Evolutionary conservation across 169 alveolate species (phyloP).

Genomic region (Plasmodium relictum): DNA sequence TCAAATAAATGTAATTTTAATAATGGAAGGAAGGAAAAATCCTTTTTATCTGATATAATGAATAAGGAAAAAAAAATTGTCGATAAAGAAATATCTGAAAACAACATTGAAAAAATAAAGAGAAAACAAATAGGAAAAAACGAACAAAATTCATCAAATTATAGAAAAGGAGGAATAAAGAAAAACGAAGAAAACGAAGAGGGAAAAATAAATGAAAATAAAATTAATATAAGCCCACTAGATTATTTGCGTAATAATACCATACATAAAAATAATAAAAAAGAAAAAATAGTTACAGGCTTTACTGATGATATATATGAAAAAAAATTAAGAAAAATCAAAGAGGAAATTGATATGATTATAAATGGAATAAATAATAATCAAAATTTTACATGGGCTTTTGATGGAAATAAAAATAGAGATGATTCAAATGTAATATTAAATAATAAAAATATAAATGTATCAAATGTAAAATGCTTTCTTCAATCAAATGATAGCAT

Average conservation of each 20-base stretch:
- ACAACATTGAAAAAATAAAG: neutral
- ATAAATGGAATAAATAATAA: conserved; percentile 64
- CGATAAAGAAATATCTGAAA: neutral
- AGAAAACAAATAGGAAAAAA: neutral
- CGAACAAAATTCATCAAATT: neutral
- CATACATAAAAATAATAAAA: neutral
- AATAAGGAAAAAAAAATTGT: neutral
- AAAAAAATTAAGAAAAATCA: conserved; percentile 16
- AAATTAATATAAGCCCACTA: neutral
- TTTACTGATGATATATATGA: conserved; percentile 31
- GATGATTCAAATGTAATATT: neutral
- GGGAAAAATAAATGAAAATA: neutral
- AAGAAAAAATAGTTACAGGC: conserved; percentile 2
- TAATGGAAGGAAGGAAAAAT: neutral
- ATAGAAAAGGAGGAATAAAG: neutral
- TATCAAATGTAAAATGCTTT: conserved; percentile 35
- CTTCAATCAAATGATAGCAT: conserved; percentile 12
- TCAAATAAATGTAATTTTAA: neutral
- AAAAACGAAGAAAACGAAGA: neutral
- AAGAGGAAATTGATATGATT: conserved; percentile 25
- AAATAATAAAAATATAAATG: conserved; percentile 62
- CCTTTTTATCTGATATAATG: neutral
- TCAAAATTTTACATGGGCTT: conserved; percentile 65
- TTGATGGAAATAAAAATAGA: conserved; percentile 67
- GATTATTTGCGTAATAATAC: neutral